Evolutionary conservation across 2,329 filamentous ascomycete species (phyloP).

Genomic region (Fusarium vanettenii): DNA sequence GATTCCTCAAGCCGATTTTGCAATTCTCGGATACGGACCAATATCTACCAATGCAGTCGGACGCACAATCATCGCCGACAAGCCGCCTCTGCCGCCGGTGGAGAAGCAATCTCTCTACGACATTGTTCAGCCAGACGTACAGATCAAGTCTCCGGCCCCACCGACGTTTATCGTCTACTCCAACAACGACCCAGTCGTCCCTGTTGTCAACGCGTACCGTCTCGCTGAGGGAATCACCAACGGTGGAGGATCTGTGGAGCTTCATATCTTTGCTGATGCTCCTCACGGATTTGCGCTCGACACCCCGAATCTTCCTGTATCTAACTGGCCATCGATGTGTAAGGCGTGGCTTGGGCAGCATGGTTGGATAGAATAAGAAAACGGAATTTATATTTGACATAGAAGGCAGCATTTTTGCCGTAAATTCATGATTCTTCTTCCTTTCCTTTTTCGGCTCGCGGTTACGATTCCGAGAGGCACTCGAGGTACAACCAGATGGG

Average conservation of each 20-base stretch:
- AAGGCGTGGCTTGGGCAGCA: constrained; percentile 35
- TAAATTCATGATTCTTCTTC: too few species aligned
- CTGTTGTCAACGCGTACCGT: constrained; percentile 35
- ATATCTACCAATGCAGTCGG: constrained; percentile 37
- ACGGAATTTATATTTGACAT: rapidly evolving
- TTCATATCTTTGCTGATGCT: constrained; percentile 38
- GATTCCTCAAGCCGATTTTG: constrained; percentile 21
- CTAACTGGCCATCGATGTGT: constrained; percentile 35
- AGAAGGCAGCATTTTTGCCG: too few species aligned
- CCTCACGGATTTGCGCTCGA: constrained; percentile 39
- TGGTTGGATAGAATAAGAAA: constrained; percentile 7
- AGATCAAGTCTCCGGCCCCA: constrained; percentile 22
- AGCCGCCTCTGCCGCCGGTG: constrained; percentile 28
- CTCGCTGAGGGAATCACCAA: constrained; percentile 28
- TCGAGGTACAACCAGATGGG: too few species aligned
- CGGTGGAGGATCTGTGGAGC: constrained; percentile 23
- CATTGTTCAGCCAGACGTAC: constrained; percentile 32
- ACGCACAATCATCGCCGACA: constrained; percentile 33
- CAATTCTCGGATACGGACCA: constrained; percentile 36
- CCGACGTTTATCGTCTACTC: constrained; percentile 37
- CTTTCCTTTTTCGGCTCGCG: too few species aligned
- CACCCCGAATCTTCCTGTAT: constrained; percentile 28
- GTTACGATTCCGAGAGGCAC: too few species aligned
- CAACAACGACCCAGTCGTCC: constrained; percentile 38
- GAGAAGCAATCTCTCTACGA: constrained; percentile 39